phyloP scores from a whole-genome alignment of 306 rosid genomes.

The Hippophae gyantsensis region DNA sequence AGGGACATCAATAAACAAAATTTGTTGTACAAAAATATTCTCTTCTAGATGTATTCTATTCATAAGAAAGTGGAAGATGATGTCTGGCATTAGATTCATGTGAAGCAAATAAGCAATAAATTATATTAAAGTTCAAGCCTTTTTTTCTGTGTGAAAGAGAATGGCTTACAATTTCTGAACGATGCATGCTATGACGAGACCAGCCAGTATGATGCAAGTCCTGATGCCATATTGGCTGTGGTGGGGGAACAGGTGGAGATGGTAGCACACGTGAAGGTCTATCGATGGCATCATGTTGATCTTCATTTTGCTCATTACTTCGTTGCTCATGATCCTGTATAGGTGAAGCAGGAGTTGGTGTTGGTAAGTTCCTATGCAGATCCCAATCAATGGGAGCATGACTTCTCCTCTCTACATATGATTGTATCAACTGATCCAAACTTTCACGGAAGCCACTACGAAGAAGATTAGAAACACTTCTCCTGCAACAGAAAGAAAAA shows the following conservation, averaged over 20 bases:
- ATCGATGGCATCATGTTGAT: constrained; percentile 59
- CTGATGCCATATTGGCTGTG: constrained; percentile 97
- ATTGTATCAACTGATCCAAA: constrained; percentile 91
- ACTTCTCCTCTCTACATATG: constrained; percentile 94
- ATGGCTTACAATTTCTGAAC: constrained; percentile 83
- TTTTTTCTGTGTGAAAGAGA: background rate
- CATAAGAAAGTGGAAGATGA: too few species aligned
- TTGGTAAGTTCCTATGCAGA: constrained; percentile 81
- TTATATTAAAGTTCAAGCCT: background rate
- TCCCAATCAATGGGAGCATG: constrained; percentile 96
- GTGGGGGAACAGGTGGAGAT: constrained; percentile 95
- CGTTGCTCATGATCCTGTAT: constrained; percentile 63
- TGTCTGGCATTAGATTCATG: too few species aligned
- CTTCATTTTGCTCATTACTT: constrained; percentile 61
- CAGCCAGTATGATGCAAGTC: constrained; percentile 88
- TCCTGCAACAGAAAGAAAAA: constrained; percentile 43
- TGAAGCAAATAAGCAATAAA: background rate
- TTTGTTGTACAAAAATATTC: too few species aligned
- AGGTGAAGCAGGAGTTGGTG: constrained; percentile 58
- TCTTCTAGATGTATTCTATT: too few species aligned
- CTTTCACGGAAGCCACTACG: constrained; percentile 99
- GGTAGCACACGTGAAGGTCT: constrained; percentile 79
- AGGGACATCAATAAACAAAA: too few species aligned
- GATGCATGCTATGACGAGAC: constrained; percentile 96
- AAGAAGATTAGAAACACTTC: constrained; percentile 99